phyloP scores from a whole-genome alignment of 148 eudicot species.

The Silene uniflora region DNA sequence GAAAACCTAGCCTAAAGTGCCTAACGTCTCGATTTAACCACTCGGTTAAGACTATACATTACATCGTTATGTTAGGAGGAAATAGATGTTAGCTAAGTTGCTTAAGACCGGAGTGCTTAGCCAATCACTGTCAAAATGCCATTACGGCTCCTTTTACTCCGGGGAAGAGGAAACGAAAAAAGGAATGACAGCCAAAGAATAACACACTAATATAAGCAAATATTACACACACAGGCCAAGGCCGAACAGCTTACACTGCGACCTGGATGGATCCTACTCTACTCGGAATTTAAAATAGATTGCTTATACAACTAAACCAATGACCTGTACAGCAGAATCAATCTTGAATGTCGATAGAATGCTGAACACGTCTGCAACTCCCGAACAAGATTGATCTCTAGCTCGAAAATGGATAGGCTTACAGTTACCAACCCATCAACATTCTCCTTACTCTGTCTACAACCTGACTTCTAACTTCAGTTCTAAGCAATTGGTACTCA shows the following conservation, averaged over 20 bases:
- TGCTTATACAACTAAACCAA: constrained; percentile 3
- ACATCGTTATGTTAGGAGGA: too few relatives aligned
- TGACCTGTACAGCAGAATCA: constrained; percentile 7
- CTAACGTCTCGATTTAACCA: too few relatives aligned
- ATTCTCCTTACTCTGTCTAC: constrained; percentile 74
- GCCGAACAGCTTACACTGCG: neutral
- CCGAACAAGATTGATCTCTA: neutral
- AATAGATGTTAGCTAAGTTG: too few relatives aligned
- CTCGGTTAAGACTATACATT: too few relatives aligned
- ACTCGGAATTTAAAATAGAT: neutral
- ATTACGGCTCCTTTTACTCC: too few relatives aligned
- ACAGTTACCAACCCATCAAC: constrained; percentile 67
- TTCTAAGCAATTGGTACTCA: constrained; percentile 37
- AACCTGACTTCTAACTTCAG: constrained; percentile 51
- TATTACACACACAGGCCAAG: neutral
- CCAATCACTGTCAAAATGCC: too few relatives aligned
- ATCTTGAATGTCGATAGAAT: neutral
- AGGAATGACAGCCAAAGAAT: too few relatives aligned
- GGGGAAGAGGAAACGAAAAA: too few relatives aligned
- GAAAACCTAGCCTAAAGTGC: too few relatives aligned
- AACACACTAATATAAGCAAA: neutral
- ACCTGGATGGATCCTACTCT: neutral
- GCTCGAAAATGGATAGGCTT: constrained; percentile 13
- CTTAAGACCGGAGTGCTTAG: too few relatives aligned
- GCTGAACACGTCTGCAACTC: neutral